Evolutionary conservation across 768 basidiomycete genomes (phyloP).

Genomic region (Amanita brunnescens): DNA sequence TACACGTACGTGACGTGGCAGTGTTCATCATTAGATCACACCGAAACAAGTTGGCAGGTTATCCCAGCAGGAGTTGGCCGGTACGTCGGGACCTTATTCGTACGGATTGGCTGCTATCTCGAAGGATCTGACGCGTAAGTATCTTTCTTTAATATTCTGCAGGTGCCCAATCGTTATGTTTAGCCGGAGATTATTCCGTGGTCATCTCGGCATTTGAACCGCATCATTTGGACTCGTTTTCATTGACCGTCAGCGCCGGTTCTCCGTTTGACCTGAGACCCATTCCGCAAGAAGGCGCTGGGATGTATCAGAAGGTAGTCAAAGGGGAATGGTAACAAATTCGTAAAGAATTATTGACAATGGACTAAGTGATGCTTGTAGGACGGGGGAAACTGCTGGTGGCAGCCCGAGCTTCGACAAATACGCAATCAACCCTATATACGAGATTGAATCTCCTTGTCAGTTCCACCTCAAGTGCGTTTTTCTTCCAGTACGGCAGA

Average conservation of each 20-base stretch:
- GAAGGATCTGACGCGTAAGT: slow-evolving; percentile 30
- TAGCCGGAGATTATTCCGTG: slow-evolving; percentile 71
- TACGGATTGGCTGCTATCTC: slow-evolving; percentile 60
- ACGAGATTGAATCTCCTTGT: slow-evolving; percentile 46
- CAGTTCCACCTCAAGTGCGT: slow-evolving; percentile 52
- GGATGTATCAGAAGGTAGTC: slow-evolving; percentile 69
- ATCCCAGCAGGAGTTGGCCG: slow-evolving; percentile 58
- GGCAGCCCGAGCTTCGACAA: slow-evolving; percentile 59
- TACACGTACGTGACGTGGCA: slow-evolving; percentile 52
- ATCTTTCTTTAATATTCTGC: neutral
- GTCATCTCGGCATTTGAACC: slow-evolving; percentile 85
- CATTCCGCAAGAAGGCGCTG: slow-evolving; percentile 83
- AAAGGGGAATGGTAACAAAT: slow-evolving; percentile 61
- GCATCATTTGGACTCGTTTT: slow-evolving; percentile 54
- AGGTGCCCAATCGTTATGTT: slow-evolving; percentile 16
- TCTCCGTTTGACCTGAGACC: slow-evolving; percentile 49
- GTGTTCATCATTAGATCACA: neutral
- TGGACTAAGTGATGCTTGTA: slow-evolving; percentile 16
- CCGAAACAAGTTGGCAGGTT: slow-evolving; percentile 25
- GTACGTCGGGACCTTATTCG: slow-evolving; percentile 73
- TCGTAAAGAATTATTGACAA: neutral
- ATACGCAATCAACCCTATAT: slow-evolving; percentile 66
- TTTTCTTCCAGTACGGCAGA: neutral
- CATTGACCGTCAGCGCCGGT: slow-evolving; percentile 55
- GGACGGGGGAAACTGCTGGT: slow-evolving; percentile 50